Base-by-base conservation (phyloP, 2,329 filamentous ascomycete species). In the Cytospora mali region DNA sequence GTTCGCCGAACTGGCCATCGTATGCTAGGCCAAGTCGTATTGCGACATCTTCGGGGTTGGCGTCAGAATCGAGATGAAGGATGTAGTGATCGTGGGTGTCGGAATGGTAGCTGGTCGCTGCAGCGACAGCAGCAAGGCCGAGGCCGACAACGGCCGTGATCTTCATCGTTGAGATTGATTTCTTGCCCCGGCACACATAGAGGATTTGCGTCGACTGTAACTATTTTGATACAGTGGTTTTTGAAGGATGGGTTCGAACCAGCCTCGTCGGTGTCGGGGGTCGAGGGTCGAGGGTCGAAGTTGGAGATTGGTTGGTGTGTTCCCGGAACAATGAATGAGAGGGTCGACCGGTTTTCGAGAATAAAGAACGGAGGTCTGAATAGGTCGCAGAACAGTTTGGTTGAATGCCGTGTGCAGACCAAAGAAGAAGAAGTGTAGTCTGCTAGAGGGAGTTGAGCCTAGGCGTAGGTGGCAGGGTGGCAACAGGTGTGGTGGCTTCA, bases 71-170 rank as follows among this genome's bases (percentile, higher is more conserved):
- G 71, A 99, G 84, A 68, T 97, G 91, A 53, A 99, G 82, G 92
- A 96, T 93, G 75, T 98, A 97, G 78, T 96, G 98, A 76, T 99
- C 94, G 76, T 93, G 87, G 46, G 84, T 82, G 55, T 90, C 84
- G 80, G 96, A 91, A 72, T 95, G 62, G 80, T 76, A 65, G 80
- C 72, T 28, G 76, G 68, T 75, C 71, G 82, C 71, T 64, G 75
- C 76, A 64, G 82, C 77, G 54, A 87, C 75, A 75, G 83, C 79
- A 60, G 81, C 74, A 55, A 86, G 77, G 74, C 82, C 79, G 62
- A 89, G 69, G 64, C 83, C 79, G 64, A 79, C 68, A 64, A 76
- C 66, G 56, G 71, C 63, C 61, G 77, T 71, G 66, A 80, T 68
- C 76, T 80, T 85, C 84, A 86, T 86, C 49, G 55, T 57, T 35